Evolutionary conservation across 352 stramenopile genomes (phyloP).

Genomic region (Phytophthora uliginosa): DNA sequence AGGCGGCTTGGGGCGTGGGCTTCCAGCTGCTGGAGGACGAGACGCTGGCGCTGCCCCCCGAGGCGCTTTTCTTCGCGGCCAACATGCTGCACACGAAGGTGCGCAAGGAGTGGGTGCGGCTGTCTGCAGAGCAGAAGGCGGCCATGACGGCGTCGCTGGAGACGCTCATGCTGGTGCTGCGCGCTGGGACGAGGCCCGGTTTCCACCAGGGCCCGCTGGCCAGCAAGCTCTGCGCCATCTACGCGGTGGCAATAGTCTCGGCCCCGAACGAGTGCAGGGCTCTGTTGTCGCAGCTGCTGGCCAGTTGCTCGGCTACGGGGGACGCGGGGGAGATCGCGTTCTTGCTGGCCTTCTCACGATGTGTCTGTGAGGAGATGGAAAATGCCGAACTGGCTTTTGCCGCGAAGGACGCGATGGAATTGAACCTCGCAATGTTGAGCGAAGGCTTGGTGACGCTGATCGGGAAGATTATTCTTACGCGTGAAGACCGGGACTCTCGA

Average conservation of each 20-base stretch:
- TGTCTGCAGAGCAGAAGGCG: conserved; percentile 44
- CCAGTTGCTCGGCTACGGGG: conserved; percentile 32
- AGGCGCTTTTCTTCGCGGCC: conserved; percentile 80
- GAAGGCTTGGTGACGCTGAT: conserved; percentile 55
- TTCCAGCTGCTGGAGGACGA: conserved; percentile 65
- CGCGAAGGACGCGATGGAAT: conserved; percentile 74
- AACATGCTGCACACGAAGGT: conserved; percentile 85
- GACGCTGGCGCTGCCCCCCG: conserved; percentile 49
- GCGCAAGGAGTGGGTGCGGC: conserved; percentile 69
- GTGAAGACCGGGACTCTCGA: conserved; percentile 37
- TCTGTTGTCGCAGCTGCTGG: conserved; percentile 47
- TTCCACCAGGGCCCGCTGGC: conserved; percentile 51
- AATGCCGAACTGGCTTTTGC: conserved; percentile 68
- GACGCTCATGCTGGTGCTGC: conserved; percentile 44
- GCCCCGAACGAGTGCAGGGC: conserved; percentile 58
- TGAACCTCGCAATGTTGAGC: conserved; percentile 57
- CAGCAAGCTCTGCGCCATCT: conserved; percentile 69
- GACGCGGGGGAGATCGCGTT: conserved; percentile 51
- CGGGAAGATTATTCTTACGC: conserved; percentile 55
- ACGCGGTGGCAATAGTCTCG: conserved; percentile 67
- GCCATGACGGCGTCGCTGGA: conserved; percentile 51
- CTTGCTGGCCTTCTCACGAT: conserved; percentile 65
- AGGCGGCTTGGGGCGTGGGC: conserved; percentile 61
- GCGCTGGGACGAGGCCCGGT: conserved; percentile 31
- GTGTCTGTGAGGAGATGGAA: conserved; percentile 76